Conservation (phyloP, 2,329 filamentous ascomycete genomes). For the Nannizzia gypsea region DNA sequence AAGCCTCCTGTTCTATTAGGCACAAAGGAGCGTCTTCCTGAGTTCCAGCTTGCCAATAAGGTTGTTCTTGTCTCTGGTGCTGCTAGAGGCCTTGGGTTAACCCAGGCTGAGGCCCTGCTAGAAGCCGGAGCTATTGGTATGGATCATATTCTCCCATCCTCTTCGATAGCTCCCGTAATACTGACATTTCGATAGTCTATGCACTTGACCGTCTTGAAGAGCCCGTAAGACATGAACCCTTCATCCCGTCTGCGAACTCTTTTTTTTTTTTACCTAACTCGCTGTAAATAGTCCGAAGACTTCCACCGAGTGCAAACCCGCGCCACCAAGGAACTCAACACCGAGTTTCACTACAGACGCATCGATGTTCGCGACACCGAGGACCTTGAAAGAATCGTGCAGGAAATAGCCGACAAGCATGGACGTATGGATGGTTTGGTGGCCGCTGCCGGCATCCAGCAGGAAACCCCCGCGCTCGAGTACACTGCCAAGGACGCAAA, state of each 20-base stretch:
- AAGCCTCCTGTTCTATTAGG: constrained; percentile 4
- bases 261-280: neutral
- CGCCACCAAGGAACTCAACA: constrained; percentile 53
- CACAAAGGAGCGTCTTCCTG: constrained; percentile 42
- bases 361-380: constrained; percentile 67
- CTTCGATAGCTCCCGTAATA: neutral
- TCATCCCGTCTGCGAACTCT: neutral
- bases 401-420: constrained; percentile 55
- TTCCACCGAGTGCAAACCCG: constrained; percentile 55
- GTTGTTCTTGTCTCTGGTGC: constrained; percentile 61
- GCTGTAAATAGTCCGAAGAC: constrained; percentile 34
- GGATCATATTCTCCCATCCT: constrained; percentile 5
- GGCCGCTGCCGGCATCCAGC: constrained; percentile 59
- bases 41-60: constrained; percentile 63
- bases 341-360: constrained; percentile 59
- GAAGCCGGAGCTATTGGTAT: constrained; percentile 56
- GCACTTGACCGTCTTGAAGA: constrained; percentile 24
- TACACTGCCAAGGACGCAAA: constrained; percentile 54
- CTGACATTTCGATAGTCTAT: constrained; percentile 18
- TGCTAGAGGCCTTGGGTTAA: constrained; percentile 60
- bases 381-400: constrained; percentile 54
- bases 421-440: constrained; percentile 70
- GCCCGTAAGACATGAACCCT: constrained; percentile 11
- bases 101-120: constrained; percentile 59
- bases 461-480: constrained; percentile 71